Percentiles rank a stretch among this genome's conserved stretches.
Evolutionary conservation across 345 rosid genomes (phyloP).

Genomic region (Rhodomyrtus tomentosa): DNA sequence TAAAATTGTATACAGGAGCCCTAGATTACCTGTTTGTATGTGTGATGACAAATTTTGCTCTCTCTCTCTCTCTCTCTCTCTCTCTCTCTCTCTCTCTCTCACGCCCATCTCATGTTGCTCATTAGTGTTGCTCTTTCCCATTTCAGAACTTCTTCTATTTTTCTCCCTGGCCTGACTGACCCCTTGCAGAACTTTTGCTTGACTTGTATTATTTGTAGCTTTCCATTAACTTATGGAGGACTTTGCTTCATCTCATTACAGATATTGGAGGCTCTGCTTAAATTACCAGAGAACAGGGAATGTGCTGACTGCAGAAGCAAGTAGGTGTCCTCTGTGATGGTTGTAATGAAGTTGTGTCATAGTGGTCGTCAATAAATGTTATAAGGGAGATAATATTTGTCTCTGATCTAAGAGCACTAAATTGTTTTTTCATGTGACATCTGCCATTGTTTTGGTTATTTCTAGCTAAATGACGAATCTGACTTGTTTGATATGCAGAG

Average conservation of each 20-base stretch:
- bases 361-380: neutral
- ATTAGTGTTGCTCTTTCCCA: neutral
- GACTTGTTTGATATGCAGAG: slow-evolving; percentile 36
- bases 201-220: neutral
- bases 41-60: neutral
- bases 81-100: neutral
- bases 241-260: slow-evolving; percentile 10
- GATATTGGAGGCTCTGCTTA: slow-evolving; percentile 82
- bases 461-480: neutral
- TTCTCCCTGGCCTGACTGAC: neutral
- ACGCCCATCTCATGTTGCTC: neutral
- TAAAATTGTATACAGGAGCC: neutral
- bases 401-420: neutral
- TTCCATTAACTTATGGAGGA: neutral
- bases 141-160: neutral
- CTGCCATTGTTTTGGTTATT: neutral
- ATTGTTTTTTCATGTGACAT: neutral
- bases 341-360: neutral
- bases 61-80: neutral
- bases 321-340: slow-evolving; percentile 28
- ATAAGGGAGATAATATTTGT: neutral
- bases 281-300: slow-evolving; percentile 76
- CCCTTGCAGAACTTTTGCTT: slow-evolving; percentile 1
- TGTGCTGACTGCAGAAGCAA: slow-evolving; percentile 96
- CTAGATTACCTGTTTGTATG: neutral